Evolutionary conservation across 768 basidiomycete genomes (phyloP).

Genomic region (Podaxis sp.): DNA sequence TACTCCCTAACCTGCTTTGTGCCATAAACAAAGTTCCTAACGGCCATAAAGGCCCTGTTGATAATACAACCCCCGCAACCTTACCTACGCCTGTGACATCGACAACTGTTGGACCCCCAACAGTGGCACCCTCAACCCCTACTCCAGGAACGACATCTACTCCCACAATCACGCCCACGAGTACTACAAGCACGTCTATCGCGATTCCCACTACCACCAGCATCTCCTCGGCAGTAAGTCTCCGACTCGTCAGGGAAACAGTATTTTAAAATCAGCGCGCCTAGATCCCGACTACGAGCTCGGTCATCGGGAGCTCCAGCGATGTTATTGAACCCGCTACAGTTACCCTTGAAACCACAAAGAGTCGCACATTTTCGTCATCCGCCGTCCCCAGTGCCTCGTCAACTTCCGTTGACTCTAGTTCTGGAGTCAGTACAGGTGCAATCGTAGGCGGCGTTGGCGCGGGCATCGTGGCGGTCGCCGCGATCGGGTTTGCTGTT

Average conservation of each 20-base stretch:
- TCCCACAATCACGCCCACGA: neutral
- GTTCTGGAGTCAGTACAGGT: conserved; percentile 25
- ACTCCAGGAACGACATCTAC: neutral
- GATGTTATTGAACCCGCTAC: neutral
- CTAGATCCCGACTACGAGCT: neutral
- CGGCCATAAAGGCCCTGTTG: neutral
- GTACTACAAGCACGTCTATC: neutral
- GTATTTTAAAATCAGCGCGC: neutral
- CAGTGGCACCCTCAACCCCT: neutral
- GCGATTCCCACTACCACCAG: neutral
- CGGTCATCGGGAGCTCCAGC: neutral
- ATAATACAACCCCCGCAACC: too few species aligned
- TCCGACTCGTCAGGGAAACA: too few species aligned
- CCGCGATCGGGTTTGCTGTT: conserved; percentile 38
- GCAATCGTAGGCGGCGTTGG: conserved; percentile 41
- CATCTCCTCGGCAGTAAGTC: neutral
- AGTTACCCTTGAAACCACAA: neutral
- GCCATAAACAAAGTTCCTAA: neutral
- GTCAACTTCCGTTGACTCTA: neutral
- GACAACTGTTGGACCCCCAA: neutral
- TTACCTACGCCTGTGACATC: neutral
- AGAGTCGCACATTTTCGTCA: conserved; percentile 1
- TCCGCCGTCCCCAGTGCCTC: neutral
- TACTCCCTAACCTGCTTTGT: neutral
- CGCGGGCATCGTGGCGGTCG: conserved; percentile 45